Evolutionary conservation across 345 rosid species (phyloP).

Genomic region (Clarkia xantiana): DNA sequence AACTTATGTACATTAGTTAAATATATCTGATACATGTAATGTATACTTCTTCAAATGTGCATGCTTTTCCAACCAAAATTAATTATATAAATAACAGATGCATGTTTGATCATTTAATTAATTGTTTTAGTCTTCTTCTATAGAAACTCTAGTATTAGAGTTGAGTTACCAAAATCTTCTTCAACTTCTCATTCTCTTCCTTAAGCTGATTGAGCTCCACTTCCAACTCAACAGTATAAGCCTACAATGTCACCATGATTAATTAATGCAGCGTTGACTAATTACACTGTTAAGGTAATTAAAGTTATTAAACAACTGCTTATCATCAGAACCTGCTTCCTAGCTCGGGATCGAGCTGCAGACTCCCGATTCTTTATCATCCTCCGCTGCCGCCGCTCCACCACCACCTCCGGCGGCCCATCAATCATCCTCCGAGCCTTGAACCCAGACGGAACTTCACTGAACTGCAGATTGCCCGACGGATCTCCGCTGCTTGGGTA

Average conservation of each 20-base stretch:
- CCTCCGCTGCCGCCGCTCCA: conserved; percentile 70
- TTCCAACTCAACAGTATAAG: conserved; percentile 84
- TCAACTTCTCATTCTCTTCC: conserved; percentile 64
- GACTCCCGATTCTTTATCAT: conserved; percentile 95
- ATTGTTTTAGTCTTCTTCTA: not conserved
- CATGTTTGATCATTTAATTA: not conserved
- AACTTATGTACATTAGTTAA: too few relatives aligned
- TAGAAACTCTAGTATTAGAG: not conserved
- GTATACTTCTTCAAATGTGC: too few relatives aligned
- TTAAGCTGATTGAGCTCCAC: conserved; percentile 60
- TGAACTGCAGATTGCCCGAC: conserved; percentile 15
- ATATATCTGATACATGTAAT: too few relatives aligned
- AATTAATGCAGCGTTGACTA: not conserved
- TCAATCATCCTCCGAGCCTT: conserved; percentile 39
- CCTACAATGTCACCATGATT: conserved; percentile 22
- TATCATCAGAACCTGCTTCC: conserved; percentile 52
- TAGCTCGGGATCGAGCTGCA: conserved; percentile 86
- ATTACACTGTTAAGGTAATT: not conserved
- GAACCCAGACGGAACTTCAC: conserved; percentile 21
- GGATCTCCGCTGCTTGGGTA: conserved; percentile 19
- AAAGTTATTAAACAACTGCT: not conserved
- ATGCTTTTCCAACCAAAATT: too few relatives aligned
- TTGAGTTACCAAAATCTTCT: conserved; percentile 38
- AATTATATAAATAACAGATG: not conserved
- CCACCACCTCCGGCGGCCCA: conserved; percentile 56